These are phyloP conservation scores for Takashimella tepidaria DNA, from an alignment of 1,284 basidiomycete species.

Conservation along the genomic window DNA sequence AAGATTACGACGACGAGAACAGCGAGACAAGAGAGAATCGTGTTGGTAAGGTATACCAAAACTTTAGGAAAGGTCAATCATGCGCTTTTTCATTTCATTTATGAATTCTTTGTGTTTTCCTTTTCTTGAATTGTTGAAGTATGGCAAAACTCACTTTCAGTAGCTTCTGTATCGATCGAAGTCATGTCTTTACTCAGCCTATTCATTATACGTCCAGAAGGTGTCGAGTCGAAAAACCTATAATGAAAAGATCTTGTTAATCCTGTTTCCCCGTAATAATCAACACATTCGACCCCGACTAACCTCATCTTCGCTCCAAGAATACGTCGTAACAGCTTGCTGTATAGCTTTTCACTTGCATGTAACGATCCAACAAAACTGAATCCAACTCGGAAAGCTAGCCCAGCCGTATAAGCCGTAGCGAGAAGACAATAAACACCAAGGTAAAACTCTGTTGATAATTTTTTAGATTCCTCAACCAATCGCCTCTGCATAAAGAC, in stretches of 20 bases:
- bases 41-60: slow-evolving; percentile 43
- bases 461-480: slow-evolving; percentile 2
- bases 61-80: slow-evolving; percentile 19
- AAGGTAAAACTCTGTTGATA: slow-evolving; percentile 37
- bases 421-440: slow-evolving; percentile 38
- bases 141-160: slow-evolving; percentile 28
- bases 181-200: slow-evolving; percentile 51
- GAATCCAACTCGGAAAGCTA: slow-evolving; percentile 35
- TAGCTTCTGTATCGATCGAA: slow-evolving; percentile 50
- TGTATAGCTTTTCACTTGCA: slow-evolving; percentile 39
- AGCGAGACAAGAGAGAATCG: slow-evolving; percentile 33
- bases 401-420: slow-evolving; percentile 34
- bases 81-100: no score
- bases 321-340: slow-evolving; percentile 36
- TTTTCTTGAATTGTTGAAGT: background rate
- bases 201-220: slow-evolving; percentile 53
- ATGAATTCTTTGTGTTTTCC: no score
- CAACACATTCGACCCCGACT: background rate
- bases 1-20: slow-evolving; percentile 42
- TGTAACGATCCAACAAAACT: slow-evolving; percentile 39
- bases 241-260: background rate
- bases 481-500: background rate
- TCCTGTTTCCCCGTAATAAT: background rate
- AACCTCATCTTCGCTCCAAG: slow-evolving; percentile 44
- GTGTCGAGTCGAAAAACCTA: slow-evolving; percentile 48